Percentiles rank a stretch among this genome's conserved stretches.
Evolutionary conservation across 352 stramenopile species (phyloP).

Genomic region (Pythium angustatum): DNA sequence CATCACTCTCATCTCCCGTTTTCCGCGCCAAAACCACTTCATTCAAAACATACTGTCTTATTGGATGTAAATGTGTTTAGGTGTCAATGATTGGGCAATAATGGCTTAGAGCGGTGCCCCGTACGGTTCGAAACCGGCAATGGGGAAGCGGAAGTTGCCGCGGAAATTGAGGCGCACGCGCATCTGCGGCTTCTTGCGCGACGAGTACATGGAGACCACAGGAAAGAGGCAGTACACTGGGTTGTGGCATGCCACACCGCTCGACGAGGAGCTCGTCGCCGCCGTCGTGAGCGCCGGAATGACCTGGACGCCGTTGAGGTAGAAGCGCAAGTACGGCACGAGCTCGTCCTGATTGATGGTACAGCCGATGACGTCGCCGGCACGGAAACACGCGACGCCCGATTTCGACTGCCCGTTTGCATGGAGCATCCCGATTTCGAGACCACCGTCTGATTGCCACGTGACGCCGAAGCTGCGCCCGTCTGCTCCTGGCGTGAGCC

Average conservation of each 20-base stretch:
- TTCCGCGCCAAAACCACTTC: conserved; percentile 24
- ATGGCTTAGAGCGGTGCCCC: conserved; percentile 45
- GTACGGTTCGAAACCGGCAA: conserved; percentile 72
- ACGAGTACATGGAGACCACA: conserved; percentile 79
- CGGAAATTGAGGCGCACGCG: conserved; percentile 80
- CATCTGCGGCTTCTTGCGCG: conserved; percentile 65
- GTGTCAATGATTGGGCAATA: conserved; percentile 30
- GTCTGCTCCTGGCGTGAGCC: conserved; percentile 55
- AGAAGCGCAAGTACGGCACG: conserved; percentile 69
- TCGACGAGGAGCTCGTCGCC: background rate
- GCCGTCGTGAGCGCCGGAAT: conserved; percentile 37
- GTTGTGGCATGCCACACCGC: conserved; percentile 52
- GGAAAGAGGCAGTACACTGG: conserved; percentile 62
- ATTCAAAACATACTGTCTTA: background rate
- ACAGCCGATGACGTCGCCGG: conserved; percentile 68
- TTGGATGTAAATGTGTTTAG: conserved; percentile 23
- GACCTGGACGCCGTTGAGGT: conserved; percentile 71
- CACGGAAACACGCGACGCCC: conserved; percentile 62
- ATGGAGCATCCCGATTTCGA: conserved; percentile 78
- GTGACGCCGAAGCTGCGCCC: conserved; percentile 65
- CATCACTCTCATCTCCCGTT: conserved; percentile 20
- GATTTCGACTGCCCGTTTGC: conserved; percentile 68
- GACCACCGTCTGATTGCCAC: conserved; percentile 70
- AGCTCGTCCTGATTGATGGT: conserved; percentile 76
- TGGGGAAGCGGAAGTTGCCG: conserved; percentile 64